Evolutionary conservation across 345 rosid species (phyloP), one percentile per base, ranked within the genome.

Genomic region (Hypericum perforatum): DNA sequence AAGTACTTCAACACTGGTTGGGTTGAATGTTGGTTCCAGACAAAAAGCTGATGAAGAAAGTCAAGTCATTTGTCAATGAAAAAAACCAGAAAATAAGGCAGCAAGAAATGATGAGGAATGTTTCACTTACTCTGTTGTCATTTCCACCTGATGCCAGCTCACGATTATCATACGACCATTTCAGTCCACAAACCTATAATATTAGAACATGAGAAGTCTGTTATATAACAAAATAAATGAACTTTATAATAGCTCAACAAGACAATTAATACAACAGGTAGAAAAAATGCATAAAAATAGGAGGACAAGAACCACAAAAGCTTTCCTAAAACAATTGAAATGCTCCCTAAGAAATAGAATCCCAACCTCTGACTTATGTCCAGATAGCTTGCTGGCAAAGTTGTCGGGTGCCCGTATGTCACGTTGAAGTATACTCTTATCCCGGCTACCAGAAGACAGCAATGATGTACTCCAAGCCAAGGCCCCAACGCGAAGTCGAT

Each of bases 121-220:
- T 43, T 50, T 29, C 37, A 60, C 81, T 47, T 70, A 94, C 99
- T 71, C 73, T 82, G 60, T 94, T 94, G 70, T 94, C 99, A 49
- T 94, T 94, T 58, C 99, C 99, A 2, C 99, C 99, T 5, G 99
- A 94, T 59, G 99, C 99, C 64, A 94, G 68, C 72, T 94, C 92
- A 49, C 94, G 97, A 53, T 94, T 89, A 72, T 94, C 99, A 65
- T 74, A 78, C 54, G 99, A 94, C 99, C 99, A 94, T 70, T 84
- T 94, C 61, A 94, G 73, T 46, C 99, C 97, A 75, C 99, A 94
- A 56, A 94, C 84, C 94, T 85, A 53, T 5, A 74, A 48, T 47
- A 67, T 37, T 68, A 39, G 6, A 10, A 46, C 46, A 67, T 22
- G 32, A 22, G 32, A 22, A 22, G 32, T 22, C 32, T 22, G 32